phyloP scores from a whole-genome alignment of 2,329 filamentous ascomycete species.

The Fusarium pseudograminearum region DNA sequence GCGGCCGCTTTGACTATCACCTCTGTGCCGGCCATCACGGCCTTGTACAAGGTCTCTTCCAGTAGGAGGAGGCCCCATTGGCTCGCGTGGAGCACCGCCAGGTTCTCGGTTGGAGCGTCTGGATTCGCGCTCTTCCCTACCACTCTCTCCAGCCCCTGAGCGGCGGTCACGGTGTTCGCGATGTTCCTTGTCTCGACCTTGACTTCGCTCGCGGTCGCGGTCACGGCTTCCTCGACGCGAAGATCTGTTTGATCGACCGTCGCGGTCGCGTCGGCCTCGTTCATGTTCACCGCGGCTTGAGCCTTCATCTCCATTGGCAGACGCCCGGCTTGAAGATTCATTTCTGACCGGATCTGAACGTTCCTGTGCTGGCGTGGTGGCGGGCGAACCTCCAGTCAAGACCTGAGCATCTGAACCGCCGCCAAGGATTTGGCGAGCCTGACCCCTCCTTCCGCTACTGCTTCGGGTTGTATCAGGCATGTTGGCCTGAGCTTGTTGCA shows the following conservation, averaged over 20 bases:
- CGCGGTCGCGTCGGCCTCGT: slow-evolving; percentile 58
- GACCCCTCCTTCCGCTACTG: slow-evolving; percentile 52
- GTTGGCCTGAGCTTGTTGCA: slow-evolving; percentile 64
- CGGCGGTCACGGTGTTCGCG: slow-evolving; percentile 61
- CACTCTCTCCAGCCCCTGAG: slow-evolving; percentile 50
- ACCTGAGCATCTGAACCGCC: slow-evolving; percentile 69
- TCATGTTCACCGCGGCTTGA: slow-evolving; percentile 56
- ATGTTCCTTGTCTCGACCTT: slow-evolving; percentile 61
- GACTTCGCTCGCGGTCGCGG: slow-evolving; percentile 62
- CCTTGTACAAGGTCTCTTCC: slow-evolving; percentile 50
- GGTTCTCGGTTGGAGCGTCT: slow-evolving; percentile 49
- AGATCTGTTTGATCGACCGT: slow-evolving; percentile 55
- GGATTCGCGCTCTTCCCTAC: slow-evolving; percentile 53
- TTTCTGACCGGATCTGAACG: slow-evolving; percentile 60
- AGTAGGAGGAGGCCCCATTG: slow-evolving; percentile 49
- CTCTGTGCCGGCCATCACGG: slow-evolving; percentile 52
- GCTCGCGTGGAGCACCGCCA: slow-evolving; percentile 44
- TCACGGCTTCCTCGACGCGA: slow-evolving; percentile 65
- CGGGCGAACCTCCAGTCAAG: slow-evolving; percentile 65
- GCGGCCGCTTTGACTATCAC: slow-evolving; percentile 44
- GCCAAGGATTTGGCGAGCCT: slow-evolving; percentile 58
- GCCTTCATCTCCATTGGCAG: slow-evolving; percentile 50
- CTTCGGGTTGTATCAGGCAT: slow-evolving; percentile 54
- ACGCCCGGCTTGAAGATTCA: slow-evolving; percentile 52
- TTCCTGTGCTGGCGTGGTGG: slow-evolving; percentile 63